These are phyloP conservation scores for Colletotrichum karsti DNA, from an alignment of 2,329 filamentous ascomycete genomes.

Conservation along the genomic window DNA sequence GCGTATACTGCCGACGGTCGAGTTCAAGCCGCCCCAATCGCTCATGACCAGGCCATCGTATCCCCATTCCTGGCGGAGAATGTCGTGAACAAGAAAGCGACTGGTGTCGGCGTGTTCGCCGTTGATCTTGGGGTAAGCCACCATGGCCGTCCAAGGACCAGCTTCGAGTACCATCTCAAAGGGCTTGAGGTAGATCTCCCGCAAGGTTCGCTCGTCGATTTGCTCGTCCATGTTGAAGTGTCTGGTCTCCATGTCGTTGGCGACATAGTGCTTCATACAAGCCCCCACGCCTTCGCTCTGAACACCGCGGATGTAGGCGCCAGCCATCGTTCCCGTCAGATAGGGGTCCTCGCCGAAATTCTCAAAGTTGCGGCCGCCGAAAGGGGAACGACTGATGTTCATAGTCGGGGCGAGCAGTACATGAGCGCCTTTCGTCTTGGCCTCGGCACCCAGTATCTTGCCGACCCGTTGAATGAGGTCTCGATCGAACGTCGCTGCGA, in stretches of 20 bases:
- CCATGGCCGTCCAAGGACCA: constrained; percentile 54
- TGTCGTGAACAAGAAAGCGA: constrained; percentile 42
- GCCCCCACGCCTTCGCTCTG: constrained; percentile 53
- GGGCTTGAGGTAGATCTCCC: constrained; percentile 51
- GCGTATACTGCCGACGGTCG: constrained; percentile 40
- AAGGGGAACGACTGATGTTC: constrained; percentile 49
- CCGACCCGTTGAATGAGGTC: constrained; percentile 35
- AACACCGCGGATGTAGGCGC: constrained; percentile 66
- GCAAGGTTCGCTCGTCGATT: constrained; percentile 38
- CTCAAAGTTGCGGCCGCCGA: constrained; percentile 84
- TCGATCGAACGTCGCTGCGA: constrained; percentile 38
- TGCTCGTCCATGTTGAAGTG: constrained; percentile 37
- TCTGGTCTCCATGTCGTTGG: constrained; percentile 71
- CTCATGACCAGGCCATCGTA: constrained; percentile 56
- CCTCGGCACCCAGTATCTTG: constrained; percentile 35
- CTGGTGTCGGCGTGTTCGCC: constrained; percentile 49
- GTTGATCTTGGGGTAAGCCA: constrained; percentile 56
- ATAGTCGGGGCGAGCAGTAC: constrained; percentile 26
- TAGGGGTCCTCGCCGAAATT: constrained; percentile 84
- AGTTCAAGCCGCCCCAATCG: constrained; percentile 52
- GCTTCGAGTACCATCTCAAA: constrained; percentile 54
- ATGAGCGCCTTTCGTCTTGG: constrained; percentile 33
- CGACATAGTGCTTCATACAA: constrained; percentile 67
- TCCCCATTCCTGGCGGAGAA: constrained; percentile 53
- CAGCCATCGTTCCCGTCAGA: constrained; percentile 68